phyloP scores from a whole-genome alignment of 768 basidiomycete genomes.

The Tulasnella sp. region DNA sequence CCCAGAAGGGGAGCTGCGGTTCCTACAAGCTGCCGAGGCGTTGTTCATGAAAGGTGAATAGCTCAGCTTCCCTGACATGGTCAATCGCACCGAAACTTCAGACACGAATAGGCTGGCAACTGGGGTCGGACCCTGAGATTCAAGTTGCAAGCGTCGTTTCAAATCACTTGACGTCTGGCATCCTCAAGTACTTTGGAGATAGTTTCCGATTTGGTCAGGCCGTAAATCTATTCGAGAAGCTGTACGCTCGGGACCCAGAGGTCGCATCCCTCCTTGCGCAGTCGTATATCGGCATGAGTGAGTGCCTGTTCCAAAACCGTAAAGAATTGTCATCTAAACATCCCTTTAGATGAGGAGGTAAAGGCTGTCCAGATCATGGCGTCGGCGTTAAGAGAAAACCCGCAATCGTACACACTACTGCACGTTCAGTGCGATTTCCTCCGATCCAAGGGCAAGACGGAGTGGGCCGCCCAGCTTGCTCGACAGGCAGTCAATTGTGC shows the following conservation, averaged over 20 bases:
- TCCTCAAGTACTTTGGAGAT: slow-evolving; percentile 95
- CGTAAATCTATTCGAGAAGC: slow-evolving; percentile 88
- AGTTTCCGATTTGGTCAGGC: slow-evolving; percentile 76
- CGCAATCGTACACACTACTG: slow-evolving; percentile 86
- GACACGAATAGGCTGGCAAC: slow-evolving; percentile 73
- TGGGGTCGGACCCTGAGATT: slow-evolving; percentile 96
- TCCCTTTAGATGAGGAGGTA: slow-evolving; percentile 78
- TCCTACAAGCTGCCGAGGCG: slow-evolving; percentile 79
- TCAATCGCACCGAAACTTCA: slow-evolving; percentile 2
- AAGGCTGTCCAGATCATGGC: slow-evolving; percentile 94
- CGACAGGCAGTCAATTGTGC: slow-evolving; percentile 95
- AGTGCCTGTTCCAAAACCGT: slow-evolving; percentile 26
- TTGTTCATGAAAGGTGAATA: slow-evolving; percentile 70
- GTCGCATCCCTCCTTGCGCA: slow-evolving; percentile 75
- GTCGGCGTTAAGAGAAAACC: slow-evolving; percentile 66
- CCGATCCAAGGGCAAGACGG: slow-evolving; percentile 65
- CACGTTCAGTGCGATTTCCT: slow-evolving; percentile 94
- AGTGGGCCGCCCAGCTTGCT: slow-evolving; percentile 87
- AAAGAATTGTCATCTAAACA: background rate
- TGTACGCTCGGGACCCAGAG: slow-evolving; percentile 76
- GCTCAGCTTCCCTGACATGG: background rate
- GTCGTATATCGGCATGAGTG: slow-evolving; percentile 96
- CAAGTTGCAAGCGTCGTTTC: slow-evolving; percentile 95
- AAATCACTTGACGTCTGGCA: slow-evolving; percentile 87
- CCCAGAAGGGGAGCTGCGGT: slow-evolving; percentile 76